These are phyloP conservation scores for Candida sanyaensis DNA, from an alignment of 1,139 yeast genomes.

Conservation along the genomic window DNA sequence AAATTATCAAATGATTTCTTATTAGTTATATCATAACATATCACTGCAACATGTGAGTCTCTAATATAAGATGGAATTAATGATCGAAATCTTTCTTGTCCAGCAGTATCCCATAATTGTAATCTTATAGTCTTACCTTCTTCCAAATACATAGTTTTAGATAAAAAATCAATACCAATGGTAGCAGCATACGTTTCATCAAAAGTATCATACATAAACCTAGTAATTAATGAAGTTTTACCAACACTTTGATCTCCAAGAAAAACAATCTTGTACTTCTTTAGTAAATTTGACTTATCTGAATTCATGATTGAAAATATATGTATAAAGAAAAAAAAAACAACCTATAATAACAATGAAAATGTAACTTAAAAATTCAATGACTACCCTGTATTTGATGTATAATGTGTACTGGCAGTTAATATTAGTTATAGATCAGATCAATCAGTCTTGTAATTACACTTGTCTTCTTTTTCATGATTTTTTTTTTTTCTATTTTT, in stretches of 20 bases:
- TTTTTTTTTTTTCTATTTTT: too few species aligned
- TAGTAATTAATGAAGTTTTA: constrained; percentile 88
- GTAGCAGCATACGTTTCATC: constrained; percentile 96
- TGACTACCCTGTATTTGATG: too few species aligned
- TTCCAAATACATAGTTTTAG: constrained; percentile 70
- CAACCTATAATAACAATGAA: too few species aligned
- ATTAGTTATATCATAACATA: constrained; percentile 91
- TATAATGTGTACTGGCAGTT: too few species aligned
- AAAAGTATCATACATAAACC: constrained; percentile 98
- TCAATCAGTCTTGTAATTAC: too few species aligned
- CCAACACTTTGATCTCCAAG: constrained; percentile 99
- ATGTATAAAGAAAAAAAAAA: too few species aligned
- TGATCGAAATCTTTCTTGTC: constrained; percentile 60
- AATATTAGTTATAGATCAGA: too few species aligned
- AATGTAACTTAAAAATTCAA: too few species aligned
- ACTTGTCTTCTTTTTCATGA: too few species aligned
- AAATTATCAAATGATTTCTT: constrained; percentile 78
- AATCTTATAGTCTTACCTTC: constrained; percentile 54
- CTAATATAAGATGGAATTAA: constrained; percentile 86
- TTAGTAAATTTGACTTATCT: constrained; percentile 30
- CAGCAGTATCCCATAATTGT: constrained; percentile 63
- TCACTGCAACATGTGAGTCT: constrained; percentile 95
- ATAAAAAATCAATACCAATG: constrained; percentile 92
- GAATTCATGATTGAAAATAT: constrained; percentile 11
- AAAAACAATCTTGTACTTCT: constrained; percentile 88